These are phyloP conservation scores for Lolium perenne DNA, from an alignment of 176 grass and related monocot genomes.

Conservation along the genomic window DNA sequence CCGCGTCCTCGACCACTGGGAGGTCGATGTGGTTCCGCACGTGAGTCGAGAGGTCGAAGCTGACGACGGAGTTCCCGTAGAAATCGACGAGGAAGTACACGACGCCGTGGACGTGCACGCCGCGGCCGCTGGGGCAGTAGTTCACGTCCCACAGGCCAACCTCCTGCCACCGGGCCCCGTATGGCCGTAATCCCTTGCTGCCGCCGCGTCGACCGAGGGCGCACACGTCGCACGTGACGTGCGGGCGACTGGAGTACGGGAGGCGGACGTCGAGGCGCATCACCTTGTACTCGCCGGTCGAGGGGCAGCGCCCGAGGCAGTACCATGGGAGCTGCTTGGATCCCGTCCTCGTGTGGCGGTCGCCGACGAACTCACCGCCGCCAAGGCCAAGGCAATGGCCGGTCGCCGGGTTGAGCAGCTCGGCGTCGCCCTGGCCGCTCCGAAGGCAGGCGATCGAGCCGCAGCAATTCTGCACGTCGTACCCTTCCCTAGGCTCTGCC, in stretches of 20 bases:
- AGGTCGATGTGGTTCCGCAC: not conserved
- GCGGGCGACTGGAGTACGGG: not conserved
- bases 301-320: not conserved
- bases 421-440: not conserved
- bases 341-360: not conserved
- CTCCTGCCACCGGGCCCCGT: not conserved
- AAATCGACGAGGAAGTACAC: not conserved
- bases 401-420: slow-evolving; percentile 18
- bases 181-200: not conserved
- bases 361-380: not conserved
- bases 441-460: not conserved
- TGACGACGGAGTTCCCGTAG: not conserved
- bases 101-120: slow-evolving; percentile 19
- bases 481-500: not conserved
- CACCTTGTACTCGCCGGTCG: slow-evolving; percentile 24
- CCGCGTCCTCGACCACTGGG: not conserved
- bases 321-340: slow-evolving; percentile 23
- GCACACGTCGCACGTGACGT: slow-evolving; percentile 19
- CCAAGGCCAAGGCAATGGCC: not conserved
- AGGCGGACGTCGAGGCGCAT: not conserved
- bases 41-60: slow-evolving; percentile 1
- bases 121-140: not conserved
- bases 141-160: not conserved
- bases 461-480: slow-evolving; percentile 19
- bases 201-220: not conserved